These are phyloP conservation scores for Candida broadrunensis DNA, from an alignment of 805 yeast species.

Conservation along the genomic window DNA sequence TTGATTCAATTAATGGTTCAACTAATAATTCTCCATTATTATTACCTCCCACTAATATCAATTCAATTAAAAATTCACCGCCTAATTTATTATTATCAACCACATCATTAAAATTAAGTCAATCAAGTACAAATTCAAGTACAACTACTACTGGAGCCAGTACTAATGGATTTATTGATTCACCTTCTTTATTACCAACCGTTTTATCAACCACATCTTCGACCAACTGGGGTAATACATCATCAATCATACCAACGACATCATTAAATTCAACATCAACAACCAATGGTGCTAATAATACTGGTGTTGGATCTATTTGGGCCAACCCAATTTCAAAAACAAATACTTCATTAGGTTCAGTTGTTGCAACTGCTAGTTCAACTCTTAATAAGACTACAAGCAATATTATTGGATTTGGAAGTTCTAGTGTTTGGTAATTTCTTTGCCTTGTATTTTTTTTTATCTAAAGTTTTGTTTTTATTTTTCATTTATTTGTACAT, in stretches of 20 bases:
- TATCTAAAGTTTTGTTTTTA: too few species aligned
- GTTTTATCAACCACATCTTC: slow-evolving; percentile 5
- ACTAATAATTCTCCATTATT: slow-evolving; percentile 16
- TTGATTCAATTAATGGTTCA: slow-evolving; percentile 11
- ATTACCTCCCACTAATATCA: slow-evolving; percentile 15
- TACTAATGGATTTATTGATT: slow-evolving; percentile 11
- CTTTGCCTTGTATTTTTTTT: too few species aligned
- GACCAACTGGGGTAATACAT: slow-evolving; percentile 11
- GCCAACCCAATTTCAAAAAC: slow-evolving; percentile 14
- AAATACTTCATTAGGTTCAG: background rate
- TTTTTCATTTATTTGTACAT: too few species aligned
- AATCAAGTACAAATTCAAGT: background rate
- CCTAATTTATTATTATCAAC: slow-evolving; percentile 18
- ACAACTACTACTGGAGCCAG: slow-evolving; percentile 3
- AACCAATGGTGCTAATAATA: slow-evolving; percentile 3
- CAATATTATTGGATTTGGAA: slow-evolving; percentile 10
- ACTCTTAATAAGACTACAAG: background rate
- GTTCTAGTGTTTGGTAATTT: slow-evolving; percentile 19
- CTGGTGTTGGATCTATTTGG: slow-evolving; percentile 19
- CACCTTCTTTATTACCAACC: slow-evolving; percentile 14
- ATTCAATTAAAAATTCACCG: slow-evolving; percentile 17
- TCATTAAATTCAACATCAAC: slow-evolving; percentile 1
- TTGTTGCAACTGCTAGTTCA: background rate
- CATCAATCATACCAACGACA: background rate
- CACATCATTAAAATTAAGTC: background rate